These are phyloP conservation scores for Penicillium ucsense DNA, from an alignment of 495 filamentous ascomycete species.

Conservation along the genomic window DNA sequence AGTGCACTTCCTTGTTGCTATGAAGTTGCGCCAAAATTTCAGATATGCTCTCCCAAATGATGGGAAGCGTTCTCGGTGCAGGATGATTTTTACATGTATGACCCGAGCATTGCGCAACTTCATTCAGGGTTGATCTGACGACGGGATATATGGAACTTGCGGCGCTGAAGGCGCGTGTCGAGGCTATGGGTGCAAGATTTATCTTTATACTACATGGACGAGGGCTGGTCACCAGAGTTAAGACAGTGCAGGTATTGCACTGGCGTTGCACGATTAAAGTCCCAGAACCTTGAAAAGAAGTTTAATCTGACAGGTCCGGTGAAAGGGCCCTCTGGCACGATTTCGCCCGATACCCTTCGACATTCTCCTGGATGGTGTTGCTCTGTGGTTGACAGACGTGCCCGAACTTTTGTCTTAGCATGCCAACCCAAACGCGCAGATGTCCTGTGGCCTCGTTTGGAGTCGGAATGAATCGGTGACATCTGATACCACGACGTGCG, in stretches of 20 bases:
- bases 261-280: no score
- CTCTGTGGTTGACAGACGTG: background rate
- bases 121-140: conserved; percentile 40
- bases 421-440: conserved; percentile 31
- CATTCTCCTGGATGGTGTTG: conserved; percentile 43
- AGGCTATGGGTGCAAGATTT: conserved; percentile 22
- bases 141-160: conserved; percentile 41
- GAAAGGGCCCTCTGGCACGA: conserved; percentile 1
- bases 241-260: no score
- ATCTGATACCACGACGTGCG: conserved; percentile 42
- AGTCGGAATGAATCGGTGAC: conserved; percentile 16
- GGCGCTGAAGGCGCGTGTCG: conserved; percentile 20
- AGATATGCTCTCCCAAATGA: conserved; percentile 34
- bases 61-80: conserved; percentile 34
- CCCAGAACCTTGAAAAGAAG: conserved; percentile 14
- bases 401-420: conserved; percentile 42
- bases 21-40: conserved; percentile 37
- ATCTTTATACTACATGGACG: conserved; percentile 10
- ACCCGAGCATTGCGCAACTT: conserved; percentile 36
- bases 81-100: conserved; percentile 33
- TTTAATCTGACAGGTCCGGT: conserved; percentile 1
- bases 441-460: conserved; percentile 49
- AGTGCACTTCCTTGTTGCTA: conserved; percentile 38
- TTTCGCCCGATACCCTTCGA: conserved; percentile 25
- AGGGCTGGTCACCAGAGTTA: no score